phyloP scores from a whole-genome alignment of 2,329 filamentous ascomycete species.

The Aureobasidium namibiae region DNA sequence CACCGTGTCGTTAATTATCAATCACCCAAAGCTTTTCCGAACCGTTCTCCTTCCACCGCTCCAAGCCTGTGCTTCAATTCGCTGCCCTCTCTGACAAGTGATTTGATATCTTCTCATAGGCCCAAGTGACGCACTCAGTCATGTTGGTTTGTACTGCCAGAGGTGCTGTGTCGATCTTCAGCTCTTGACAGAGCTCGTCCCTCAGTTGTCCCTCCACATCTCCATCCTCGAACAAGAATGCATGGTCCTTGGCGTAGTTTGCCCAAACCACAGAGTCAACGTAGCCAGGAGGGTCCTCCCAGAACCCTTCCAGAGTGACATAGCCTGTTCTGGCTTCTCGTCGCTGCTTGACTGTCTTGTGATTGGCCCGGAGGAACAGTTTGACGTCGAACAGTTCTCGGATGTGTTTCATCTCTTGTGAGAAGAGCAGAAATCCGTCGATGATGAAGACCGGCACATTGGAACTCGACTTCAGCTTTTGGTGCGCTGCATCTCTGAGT shows the following conservation, averaged over 20 bases:
- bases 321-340: slow-evolving; percentile 66
- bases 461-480: not conserved
- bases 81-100: not conserved
- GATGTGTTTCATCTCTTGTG: slow-evolving; percentile 45
- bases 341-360: slow-evolving; percentile 54
- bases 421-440: slow-evolving; percentile 83
- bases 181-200: slow-evolving; percentile 28
- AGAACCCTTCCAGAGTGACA: slow-evolving; percentile 77
- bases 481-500: slow-evolving; percentile 21
- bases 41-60: not conserved
- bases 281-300: slow-evolving; percentile 89
- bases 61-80: not conserved
- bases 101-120: slow-evolving; percentile 22
- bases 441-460: slow-evolving; percentile 56
- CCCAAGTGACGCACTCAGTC: slow-evolving; percentile 32
- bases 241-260: slow-evolving; percentile 76
- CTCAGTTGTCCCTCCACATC: slow-evolving; percentile 55
- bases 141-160: slow-evolving; percentile 22
- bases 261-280: slow-evolving; percentile 95
- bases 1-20: not conserved
- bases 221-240: slow-evolving; percentile 65
- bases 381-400: slow-evolving; percentile 61
- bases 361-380: slow-evolving; percentile 67
- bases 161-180: slow-evolving; percentile 26
- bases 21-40: not conserved